These are phyloP conservation scores for Naganishia cerealis DNA, from an alignment of 1,284 basidiomycete genomes.

Conservation along the genomic window DNA sequence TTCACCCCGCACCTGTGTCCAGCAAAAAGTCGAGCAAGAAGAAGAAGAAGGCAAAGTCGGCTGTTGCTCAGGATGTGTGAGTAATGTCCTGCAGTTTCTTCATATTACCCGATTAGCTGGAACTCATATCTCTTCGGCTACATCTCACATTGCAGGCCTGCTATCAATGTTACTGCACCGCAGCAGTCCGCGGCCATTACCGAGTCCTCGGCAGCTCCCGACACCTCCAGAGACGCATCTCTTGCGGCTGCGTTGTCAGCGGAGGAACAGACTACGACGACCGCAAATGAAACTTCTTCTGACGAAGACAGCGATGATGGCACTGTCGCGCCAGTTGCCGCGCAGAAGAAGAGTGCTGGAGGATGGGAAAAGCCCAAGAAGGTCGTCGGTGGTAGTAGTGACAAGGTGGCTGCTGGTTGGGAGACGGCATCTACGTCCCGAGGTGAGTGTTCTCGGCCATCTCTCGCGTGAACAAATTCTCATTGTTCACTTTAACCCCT, in stretches of 20 bases:
- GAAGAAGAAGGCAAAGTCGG: conserved; percentile 27
- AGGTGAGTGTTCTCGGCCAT: background rate
- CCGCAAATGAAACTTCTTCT: background rate
- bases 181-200: background rate
- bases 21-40: conserved; percentile 10
- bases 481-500: background rate
- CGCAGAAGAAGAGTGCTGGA: conserved; percentile 6
- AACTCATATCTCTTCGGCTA: background rate
- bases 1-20: background rate
- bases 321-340: background rate
- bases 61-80: conserved; percentile 15
- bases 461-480: background rate
- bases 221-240: conserved; percentile 19
- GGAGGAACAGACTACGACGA: conserved; percentile 11
- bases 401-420: conserved; percentile 13
- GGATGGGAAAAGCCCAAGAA: conserved; percentile 32
- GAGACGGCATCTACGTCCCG: conserved; percentile 10
- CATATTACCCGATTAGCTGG: background rate
- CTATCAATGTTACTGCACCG: background rate
- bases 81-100: background rate
- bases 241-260: conserved; percentile 18
- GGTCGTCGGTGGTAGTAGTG: conserved; percentile 17
- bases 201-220: background rate
- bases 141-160: background rate
- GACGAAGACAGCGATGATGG: conserved; percentile 15